Percentiles rank a stretch among this genome's conserved stretches.
phyloP scores from a whole-genome alignment of 2,329 filamentous ascomycete genomes.

The Ploettnerulaceae sp. region DNA sequence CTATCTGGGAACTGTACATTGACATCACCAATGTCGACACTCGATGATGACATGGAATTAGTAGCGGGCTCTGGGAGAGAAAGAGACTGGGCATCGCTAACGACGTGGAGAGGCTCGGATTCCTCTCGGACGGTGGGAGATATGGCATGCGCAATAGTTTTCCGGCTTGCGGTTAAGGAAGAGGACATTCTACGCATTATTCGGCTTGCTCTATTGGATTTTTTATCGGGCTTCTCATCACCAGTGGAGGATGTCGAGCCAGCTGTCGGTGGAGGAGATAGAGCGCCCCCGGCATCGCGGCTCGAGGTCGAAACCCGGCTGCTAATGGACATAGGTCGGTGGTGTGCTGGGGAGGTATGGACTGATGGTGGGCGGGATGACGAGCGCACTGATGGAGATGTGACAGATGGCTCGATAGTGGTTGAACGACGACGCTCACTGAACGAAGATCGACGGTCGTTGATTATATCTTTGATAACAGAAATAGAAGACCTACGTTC shows the following conservation, averaged over 20 bases:
- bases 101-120: conserved; percentile 28
- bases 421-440: conserved; percentile 40
- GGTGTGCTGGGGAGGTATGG: conserved; percentile 44
- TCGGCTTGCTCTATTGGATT: conserved; percentile 41
- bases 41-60: conserved; percentile 35
- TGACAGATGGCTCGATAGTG: conserved; percentile 41
- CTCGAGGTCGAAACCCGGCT: conserved; percentile 46
- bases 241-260: conserved; percentile 36
- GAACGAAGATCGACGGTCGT: conserved; percentile 50
- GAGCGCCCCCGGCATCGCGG: conserved; percentile 19
- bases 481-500: conserved; percentile 54
- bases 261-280: conserved; percentile 38
- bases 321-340: conserved; percentile 60
- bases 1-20: conserved; percentile 98
- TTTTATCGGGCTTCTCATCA: conserved; percentile 49
- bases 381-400: conserved; percentile 39
- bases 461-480: conserved; percentile 51
- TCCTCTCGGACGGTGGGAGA: conserved; percentile 37
- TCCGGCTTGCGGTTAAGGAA: conserved; percentile 43
- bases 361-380: conserved; percentile 42
- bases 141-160: conserved; percentile 33
- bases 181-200: conserved; percentile 65
- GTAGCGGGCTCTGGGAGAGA: conserved; percentile 19
- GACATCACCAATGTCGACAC: conserved; percentile 60
- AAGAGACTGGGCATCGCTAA: conserved; percentile 33